Conservation (phyloP, 1,284 basidiomycete species). For the Schizophyllum commune region DNA sequence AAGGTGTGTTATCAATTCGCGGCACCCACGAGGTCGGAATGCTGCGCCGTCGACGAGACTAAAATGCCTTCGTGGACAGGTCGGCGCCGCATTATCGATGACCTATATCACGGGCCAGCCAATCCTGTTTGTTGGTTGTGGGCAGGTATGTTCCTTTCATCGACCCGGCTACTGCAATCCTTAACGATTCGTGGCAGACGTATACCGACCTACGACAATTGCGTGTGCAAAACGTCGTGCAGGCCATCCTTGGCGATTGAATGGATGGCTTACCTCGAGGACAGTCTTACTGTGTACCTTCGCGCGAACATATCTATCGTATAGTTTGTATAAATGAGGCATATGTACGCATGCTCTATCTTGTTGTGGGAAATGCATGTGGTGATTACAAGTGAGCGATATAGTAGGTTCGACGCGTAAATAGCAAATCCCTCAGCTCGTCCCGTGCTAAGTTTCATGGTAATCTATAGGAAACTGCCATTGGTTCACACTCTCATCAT, state of each 20-base stretch:
- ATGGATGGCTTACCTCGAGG: neutral
- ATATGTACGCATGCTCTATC: no score
- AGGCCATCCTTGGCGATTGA: slow-evolving; percentile 78
- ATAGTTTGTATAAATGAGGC: no score
- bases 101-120: slow-evolving; percentile 96
- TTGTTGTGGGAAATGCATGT: no score
- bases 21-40: neutral
- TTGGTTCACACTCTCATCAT: no score
- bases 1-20: slow-evolving; percentile 44
- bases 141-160: slow-evolving; percentile 56
- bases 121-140: slow-evolving; percentile 93
- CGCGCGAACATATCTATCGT: no score
- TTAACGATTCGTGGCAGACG: slow-evolving; percentile 44
- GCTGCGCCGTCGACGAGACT: neutral
- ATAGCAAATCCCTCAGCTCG: no score
- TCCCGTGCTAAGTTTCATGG: no score
- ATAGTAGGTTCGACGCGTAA: no score
- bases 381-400: no score
- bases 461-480: no score
- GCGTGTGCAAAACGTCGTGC: slow-evolving; percentile 87
- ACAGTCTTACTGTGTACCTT: no score
- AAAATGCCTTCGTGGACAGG: slow-evolving; percentile 40
- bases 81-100: slow-evolving; percentile 94
- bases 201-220: slow-evolving; percentile 91
- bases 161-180: slow-evolving; percentile 8